Evolutionary conservation across 176 grass and related monocot genomes (phyloP).

Genomic region (barley (Hordeum vulgare)): MorexV3_pseudomolecules_assembly NC_058523.1:90273167-90273666

Average conservation of each 20-base stretch:
- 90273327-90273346: constrained; percentile 65
- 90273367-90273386: neutral
- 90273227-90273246: constrained; percentile 38
- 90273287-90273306: constrained; percentile 64
- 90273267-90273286: constrained; percentile 89
- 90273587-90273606: neutral
- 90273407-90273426: neutral
- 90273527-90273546: constrained; percentile 4
- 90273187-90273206: neutral
- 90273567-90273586: neutral
- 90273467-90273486: neutral
- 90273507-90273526: constrained; percentile 10
- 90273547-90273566: neutral
- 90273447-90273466: neutral
- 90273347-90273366: constrained; percentile 1
- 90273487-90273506: neutral
- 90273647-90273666: too few species aligned
- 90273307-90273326: constrained; percentile 58
- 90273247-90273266: constrained; percentile 76
- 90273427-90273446: neutral
- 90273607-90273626: too few species aligned
- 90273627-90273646: too few species aligned
- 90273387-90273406: neutral
- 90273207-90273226: neutral
- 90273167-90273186: neutral